These are phyloP conservation scores for Ustilago shanxiensis DNA, from an alignment of 1,284 basidiomycete species.

Conservation along the genomic window DNA sequence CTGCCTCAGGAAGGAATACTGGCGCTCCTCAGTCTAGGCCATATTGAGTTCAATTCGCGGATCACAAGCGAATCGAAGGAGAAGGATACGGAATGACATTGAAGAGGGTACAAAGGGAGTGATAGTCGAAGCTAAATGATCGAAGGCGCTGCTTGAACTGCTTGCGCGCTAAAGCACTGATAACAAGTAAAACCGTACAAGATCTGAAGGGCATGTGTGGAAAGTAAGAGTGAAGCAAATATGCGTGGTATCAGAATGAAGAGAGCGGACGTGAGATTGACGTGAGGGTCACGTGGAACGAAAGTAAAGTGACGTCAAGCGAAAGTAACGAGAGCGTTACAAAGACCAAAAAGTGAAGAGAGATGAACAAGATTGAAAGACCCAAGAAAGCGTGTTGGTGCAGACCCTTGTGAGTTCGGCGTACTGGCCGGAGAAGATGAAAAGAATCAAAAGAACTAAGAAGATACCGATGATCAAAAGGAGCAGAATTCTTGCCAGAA, in stretches of 20 bases:
- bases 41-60: too few species aligned
- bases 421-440: too few species aligned
- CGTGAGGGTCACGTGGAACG: neutral
- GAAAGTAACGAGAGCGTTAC: too few species aligned
- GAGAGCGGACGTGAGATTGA: neutral
- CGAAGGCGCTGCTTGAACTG: neutral
- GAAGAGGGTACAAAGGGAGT: neutral
- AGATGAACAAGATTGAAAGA: too few species aligned
- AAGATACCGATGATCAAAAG: too few species aligned
- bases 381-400: too few species aligned
- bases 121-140: neutral
- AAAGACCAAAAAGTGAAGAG: too few species aligned
- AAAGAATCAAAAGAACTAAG: too few species aligned
- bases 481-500: too few species aligned
- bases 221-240: neutral
- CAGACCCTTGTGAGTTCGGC: too few species aligned
- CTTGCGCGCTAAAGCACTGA: neutral
- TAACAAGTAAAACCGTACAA: neutral
- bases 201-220: neutral
- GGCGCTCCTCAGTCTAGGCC: neutral
- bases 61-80: neutral
- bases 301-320: too few species aligned
- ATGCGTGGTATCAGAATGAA: neutral
- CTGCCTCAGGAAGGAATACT: neutral
- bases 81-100: neutral